These are phyloP conservation scores for Lodderomyces orthopsilosis DNA, from an alignment of 1,139 yeast genomes.

Conservation along the genomic window DNA sequence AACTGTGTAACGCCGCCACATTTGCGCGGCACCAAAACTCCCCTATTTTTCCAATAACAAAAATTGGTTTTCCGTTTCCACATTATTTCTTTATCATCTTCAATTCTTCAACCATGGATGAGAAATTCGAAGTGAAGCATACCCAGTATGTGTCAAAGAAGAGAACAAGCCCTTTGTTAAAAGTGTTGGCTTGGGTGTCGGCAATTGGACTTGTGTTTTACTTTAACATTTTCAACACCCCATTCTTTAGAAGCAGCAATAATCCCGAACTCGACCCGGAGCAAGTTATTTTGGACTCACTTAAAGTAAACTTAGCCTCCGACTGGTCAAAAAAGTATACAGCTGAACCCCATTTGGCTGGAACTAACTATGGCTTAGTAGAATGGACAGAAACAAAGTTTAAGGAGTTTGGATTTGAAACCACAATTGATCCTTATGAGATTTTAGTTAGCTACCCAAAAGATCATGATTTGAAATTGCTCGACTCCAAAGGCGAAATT, in stretches of 20 bases:
- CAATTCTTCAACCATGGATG: not conserved
- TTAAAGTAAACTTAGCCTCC: constrained; percentile 48
- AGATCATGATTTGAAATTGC: constrained; percentile 44
- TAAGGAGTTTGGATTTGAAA: constrained; percentile 56
- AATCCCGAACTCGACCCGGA: constrained; percentile 3
- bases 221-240: not conserved
- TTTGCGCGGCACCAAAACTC: not conserved
- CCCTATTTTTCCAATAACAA: not conserved
- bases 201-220: not conserved
- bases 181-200: not conserved
- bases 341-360: constrained; percentile 67
- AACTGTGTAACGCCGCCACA: too few relatives aligned
- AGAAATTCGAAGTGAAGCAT: not conserved
- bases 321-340: constrained; percentile 58
- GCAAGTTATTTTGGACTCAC: constrained; percentile 30
- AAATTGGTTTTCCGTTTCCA: not conserved
- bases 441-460: constrained; percentile 54
- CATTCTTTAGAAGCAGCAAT: not conserved
- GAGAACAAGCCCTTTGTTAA: not conserved
- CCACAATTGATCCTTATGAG: constrained; percentile 55
- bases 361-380: constrained; percentile 60
- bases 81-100: not conserved
- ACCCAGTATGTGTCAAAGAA: not conserved
- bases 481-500: constrained; percentile 27
- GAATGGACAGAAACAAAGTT: constrained; percentile 64